Evolutionary conservation across 352 stramenopile species (phyloP), one percentile per base, ranked within the genome.

Genomic region (Phytopythium oedochilum): DNA sequence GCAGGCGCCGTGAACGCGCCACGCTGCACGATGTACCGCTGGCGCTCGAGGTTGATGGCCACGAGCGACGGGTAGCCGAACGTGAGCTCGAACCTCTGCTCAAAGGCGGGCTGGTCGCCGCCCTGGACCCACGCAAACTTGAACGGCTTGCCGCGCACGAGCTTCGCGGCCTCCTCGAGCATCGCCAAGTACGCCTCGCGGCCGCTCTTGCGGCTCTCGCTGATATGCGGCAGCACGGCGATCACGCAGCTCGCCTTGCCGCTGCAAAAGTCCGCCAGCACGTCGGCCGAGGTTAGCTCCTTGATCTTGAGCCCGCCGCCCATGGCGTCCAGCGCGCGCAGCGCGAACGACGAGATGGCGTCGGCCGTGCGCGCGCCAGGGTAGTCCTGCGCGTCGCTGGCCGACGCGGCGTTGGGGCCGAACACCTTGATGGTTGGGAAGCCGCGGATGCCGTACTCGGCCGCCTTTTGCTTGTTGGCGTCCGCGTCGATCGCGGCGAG

Each of bases 371-470:
- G 88, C 14, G 86, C 72, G 2, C 92, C 91, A 32, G 96, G 73
- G 70, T 98, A 98, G 43, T 96, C 85, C 22, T 86, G 36, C 2
- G 83, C 80, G 51, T 90, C 76, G 3, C 54, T 57, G 5, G 79
- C 55, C 15, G 75, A 81, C 44, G 72, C 72, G 2, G 83, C 82
- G 15, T 67, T 69, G 0, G 85, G 85, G 23, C 85, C 81, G 59
- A 98, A 98, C 18, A 98, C 91, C 73, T 97, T 97, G 57, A 98
- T 94, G 3, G 92, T 98, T 23, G 96, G 96, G 81, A 98, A 98
- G 8, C 94, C 94, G 20, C 82, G 63, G 53, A 98, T 92, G 35
- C 85, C 78, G 54, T 98, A 94, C 64, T 94, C 86, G 8, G 73
- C 64, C 8, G 78, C 59, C 57, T 97, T 96, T 23, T 85, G 53